Evolutionary conservation across 2,329 filamentous ascomycete species (phyloP), one percentile per base, ranked within the genome.

Genomic region (Trichoderma sp.): DNA sequence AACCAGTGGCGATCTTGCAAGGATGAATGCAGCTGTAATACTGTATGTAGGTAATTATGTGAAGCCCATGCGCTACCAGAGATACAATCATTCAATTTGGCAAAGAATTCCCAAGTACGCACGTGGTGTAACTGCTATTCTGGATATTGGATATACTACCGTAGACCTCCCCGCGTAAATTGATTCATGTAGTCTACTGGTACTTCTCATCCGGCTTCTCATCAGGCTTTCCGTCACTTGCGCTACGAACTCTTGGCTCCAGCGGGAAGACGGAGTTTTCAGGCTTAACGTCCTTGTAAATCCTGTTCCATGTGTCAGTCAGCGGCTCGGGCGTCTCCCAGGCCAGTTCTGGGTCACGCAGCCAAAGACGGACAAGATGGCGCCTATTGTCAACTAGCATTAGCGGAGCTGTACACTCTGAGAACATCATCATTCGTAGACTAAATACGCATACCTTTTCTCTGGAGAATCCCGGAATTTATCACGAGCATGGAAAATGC

Each of bases 221-320:
- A 12, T 35, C 18, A 29, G 72, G 24, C n/a, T 50, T 68, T 6
- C 63, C 65, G 21, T 67, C 60, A 16, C 67, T 68, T 27, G 68
- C 62, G 27, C 66, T 72, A 6, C 74, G 74, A 45, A 75, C 62
- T 8, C 35, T 67, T 50, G 89, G 88, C 79, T 92, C 88, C 2
- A 91, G 82, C 0, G 90, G 90, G 71, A 92, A 89, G 0, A 90
- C 86, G 45, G 88, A 84, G 12, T 84, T 86, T 76, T 90, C 88
- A 0, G 86, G 83, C 3, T 82, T 86, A 3, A 91, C 85, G 4
- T 84, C 87, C 1, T 85, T 83, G 77, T 90, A 92, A 0, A 92
- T 82, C 4, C 85, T 83, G 24, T 86, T 84, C 88, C 89, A 92
- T 9, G 87, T 83, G 5, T 81, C 81, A 82, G 77, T 85, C 82